Conservation (phyloP, 2,329 filamentous ascomycete genomes). For the Venturia nashicola region DNA sequence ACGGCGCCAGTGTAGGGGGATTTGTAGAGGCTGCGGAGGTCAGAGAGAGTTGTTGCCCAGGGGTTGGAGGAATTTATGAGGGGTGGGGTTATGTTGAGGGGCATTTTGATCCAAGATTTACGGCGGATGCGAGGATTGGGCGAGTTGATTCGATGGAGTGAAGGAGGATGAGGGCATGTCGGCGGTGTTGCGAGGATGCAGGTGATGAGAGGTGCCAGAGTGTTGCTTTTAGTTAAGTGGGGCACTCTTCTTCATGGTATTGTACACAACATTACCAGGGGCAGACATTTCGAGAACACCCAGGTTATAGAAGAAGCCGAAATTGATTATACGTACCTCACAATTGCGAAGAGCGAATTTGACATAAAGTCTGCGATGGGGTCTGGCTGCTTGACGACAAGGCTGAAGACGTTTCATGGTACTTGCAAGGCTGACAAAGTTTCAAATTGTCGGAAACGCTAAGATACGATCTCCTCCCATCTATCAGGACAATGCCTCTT, state of each 20-base stretch:
- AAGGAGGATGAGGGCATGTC: neutral
- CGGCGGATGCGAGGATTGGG: neutral
- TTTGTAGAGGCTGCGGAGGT: conserved; percentile 49
- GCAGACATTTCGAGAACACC: no score
- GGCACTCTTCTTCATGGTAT: neutral
- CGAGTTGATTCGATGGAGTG: neutral
- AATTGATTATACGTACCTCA: no score
- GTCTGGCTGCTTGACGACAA: neutral
- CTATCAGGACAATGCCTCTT: neutral
- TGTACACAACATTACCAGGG: no score
- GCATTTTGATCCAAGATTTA: conserved; percentile 2
- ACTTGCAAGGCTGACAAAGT: neutral
- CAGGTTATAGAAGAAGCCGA: no score
- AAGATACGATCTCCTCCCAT: neutral
- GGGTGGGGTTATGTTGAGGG: conserved; percentile 46
- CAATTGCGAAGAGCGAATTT: no score
- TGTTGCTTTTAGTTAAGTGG: neutral
- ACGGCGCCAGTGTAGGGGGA: conserved; percentile 57
- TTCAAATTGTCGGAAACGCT: neutral
- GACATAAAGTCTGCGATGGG: no score
- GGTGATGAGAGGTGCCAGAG: neutral
- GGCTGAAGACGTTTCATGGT: neutral
- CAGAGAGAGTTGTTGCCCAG: conserved; percentile 55
- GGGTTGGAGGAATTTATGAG: conserved; percentile 65
- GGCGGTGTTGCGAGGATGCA: neutral